Base-by-base conservation (phyloP, 768 basidiomycete genomes). In the Rubroboletus pulcherrimus region DNA sequence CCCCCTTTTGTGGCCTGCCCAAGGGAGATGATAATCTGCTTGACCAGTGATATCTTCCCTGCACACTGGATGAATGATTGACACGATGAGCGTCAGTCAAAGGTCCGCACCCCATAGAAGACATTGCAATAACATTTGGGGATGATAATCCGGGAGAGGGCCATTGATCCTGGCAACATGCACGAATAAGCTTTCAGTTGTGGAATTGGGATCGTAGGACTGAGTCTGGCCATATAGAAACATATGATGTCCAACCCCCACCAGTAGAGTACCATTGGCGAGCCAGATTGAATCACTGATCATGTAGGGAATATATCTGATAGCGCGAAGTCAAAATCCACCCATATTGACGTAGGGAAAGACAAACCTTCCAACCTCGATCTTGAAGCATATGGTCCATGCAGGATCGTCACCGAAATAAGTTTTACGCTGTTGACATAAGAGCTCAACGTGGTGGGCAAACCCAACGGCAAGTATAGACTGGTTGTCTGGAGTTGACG, bases 201-300 rank as follows among this genome's bases (percentile, higher is more conserved):
- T 61, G 5, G 63, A 56, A 48, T 62, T 53, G 40, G 59, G 47
- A 49, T 60, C 26, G 65, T 56, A 55, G 9, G 55, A 53, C 41
- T 55, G 62, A 24, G 63, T 73, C 56, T 85, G 83, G 46, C 86
- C 86, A 70, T 84, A 94, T 41, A 96, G 78, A 59, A 83, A 84
- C 79, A 96, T 81, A 62, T 93, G 86, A 65, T 91, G 90, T 1
- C 90, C 89, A 29, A 87, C 85, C 37, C 85, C 92, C 37, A 97
- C 76, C 4, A 95, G 78, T 42, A 98, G 76, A 4, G 87, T 86
- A 15, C 94, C 93, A 59, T 86, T 80, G 10, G 88, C 83, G 5
- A 93, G 78, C 94, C 94, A 97, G 38, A 95, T 92, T 3, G 94
- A 96, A 67, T 97, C 92, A 40, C 77, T 83, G 64, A 97, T 95